Percentiles rank a stretch among this genome's conserved stretches.
Evolutionary conservation across 768 basidiomycete genomes (phyloP).

Genomic region (Suillus fuscotomentosus): DNA sequence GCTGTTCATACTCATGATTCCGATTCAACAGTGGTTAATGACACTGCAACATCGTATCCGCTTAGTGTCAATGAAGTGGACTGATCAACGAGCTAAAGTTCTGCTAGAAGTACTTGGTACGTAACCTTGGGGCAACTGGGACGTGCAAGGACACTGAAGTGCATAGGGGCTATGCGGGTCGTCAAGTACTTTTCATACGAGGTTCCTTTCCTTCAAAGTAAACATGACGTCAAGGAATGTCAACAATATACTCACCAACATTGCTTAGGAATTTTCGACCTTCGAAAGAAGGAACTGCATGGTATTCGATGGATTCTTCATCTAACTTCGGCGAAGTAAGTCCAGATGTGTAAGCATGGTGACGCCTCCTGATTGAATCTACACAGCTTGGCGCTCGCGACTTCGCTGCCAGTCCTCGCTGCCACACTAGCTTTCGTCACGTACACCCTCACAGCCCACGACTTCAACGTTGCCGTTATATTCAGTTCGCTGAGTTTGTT

Average conservation of each 20-base stretch:
- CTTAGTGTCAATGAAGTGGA: slow-evolving; percentile 56
- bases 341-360: not conserved
- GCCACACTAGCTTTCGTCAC: slow-evolving; percentile 67
- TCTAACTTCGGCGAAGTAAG: not conserved
- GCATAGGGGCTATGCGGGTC: slow-evolving; percentile 60
- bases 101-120: slow-evolving; percentile 63
- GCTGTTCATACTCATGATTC: slow-evolving; percentile 59
- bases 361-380: not conserved
- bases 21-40: slow-evolving; percentile 66
- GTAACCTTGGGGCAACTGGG: slow-evolving; percentile 2
- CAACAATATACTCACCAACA: not conserved
- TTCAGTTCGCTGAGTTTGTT: slow-evolving; percentile 66
- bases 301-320: slow-evolving; percentile 3
- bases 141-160: not conserved
- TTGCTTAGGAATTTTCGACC: slow-evolving; percentile 32
- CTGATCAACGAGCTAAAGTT: slow-evolving; percentile 60
- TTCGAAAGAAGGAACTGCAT: not conserved
- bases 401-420: slow-evolving; percentile 60
- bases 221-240: slow-evolving; percentile 18
- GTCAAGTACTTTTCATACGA: slow-evolving; percentile 80
- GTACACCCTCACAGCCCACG: slow-evolving; percentile 53
- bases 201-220: slow-evolving; percentile 61
- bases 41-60: slow-evolving; percentile 53
- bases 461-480: slow-evolving; percentile 64
- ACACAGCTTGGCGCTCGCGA: slow-evolving; percentile 39